These are phyloP conservation scores for Pleurotus pulmonarius DNA, from an alignment of 768 basidiomycete genomes.

Conservation along the genomic window DNA sequence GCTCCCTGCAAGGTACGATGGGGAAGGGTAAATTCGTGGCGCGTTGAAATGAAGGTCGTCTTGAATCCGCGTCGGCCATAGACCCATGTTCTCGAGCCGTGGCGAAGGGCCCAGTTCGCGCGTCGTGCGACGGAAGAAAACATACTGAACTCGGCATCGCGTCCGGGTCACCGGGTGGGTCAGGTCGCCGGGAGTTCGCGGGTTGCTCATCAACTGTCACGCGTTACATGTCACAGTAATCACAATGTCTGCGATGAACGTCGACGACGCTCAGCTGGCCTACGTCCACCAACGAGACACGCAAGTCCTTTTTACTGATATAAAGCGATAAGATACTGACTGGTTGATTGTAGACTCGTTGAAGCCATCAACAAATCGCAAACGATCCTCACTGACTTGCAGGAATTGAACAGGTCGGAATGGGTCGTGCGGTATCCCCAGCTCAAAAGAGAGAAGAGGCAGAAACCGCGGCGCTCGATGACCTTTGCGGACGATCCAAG, in stretches of 20 bases:
- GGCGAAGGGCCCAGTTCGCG: no score
- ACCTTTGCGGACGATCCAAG: slow-evolving; percentile 84
- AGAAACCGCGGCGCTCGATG: slow-evolving; percentile 57
- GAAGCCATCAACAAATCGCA: slow-evolving; percentile 74
- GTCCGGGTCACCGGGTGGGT: no score
- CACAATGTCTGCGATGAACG: slow-evolving; percentile 30
- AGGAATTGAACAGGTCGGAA: slow-evolving; percentile 76
- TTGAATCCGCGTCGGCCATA: no score
- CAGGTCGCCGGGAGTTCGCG: no score
- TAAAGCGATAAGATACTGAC: neutral
- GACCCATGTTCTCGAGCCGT: no score
- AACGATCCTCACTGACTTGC: slow-evolving; percentile 63
- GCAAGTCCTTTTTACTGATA: slow-evolving; percentile 37
- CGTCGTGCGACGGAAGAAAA: no score
- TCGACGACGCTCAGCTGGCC: slow-evolving; percentile 71
- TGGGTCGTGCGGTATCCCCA: slow-evolving; percentile 91
- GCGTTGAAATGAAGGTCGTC: no score
- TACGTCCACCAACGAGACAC: slow-evolving; percentile 74
- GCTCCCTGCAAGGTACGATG: no score
- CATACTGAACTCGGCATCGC: no score
- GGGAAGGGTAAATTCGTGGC: no score
- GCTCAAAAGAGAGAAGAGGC: slow-evolving; percentile 24
- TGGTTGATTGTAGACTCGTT: slow-evolving; percentile 49
- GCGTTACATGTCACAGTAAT: no score
- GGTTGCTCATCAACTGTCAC: no score